A percentile compares a stretch with the other conserved stretches of the same genome.
Conservation (phyloP, 768 basidiomycete genomes). For the Suillus brevipes region DNA sequence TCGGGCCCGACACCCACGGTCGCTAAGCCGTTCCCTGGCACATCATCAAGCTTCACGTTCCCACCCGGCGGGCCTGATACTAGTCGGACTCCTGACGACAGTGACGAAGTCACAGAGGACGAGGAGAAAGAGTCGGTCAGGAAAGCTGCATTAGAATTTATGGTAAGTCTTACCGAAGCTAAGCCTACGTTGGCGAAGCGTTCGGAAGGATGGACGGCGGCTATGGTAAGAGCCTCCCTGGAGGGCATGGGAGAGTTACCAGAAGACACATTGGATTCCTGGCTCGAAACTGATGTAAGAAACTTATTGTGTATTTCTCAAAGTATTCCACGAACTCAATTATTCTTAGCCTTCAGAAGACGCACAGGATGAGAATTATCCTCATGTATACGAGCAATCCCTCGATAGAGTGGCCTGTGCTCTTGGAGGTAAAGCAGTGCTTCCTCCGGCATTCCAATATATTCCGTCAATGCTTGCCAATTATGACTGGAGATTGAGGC, state of each 20-base stretch:
- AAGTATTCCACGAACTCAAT: constrained; percentile 5
- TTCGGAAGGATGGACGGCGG: constrained; percentile 67
- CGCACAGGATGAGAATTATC: constrained; percentile 59
- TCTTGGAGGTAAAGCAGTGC: constrained; percentile 69
- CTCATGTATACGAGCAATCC: constrained; percentile 79
- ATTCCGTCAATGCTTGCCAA: constrained; percentile 81
- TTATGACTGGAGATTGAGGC: constrained; percentile 82
- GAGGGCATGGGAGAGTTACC: constrained; percentile 83
- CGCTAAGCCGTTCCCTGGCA: constrained; percentile 43
- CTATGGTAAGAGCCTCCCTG: constrained; percentile 72
- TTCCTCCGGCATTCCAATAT: constrained; percentile 80
- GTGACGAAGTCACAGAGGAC: constrained; percentile 44
- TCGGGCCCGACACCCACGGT: constrained; percentile 55
- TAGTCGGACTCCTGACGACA: constrained; percentile 31
- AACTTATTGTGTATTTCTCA: neutral
- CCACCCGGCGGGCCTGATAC: constrained; percentile 32
- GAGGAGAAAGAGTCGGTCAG: constrained; percentile 73
- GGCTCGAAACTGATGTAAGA: constrained; percentile 77
- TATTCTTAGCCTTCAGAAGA: constrained; percentile 59
- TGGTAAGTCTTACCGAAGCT: constrained; percentile 79
- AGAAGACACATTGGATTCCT: constrained; percentile 55
- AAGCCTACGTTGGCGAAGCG: constrained; percentile 67
- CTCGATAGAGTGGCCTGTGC: constrained; percentile 82
- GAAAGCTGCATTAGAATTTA: constrained; percentile 76
- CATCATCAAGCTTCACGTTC: constrained; percentile 40